phyloP scores from a whole-genome alignment of 192 early-diverging fungal genomes.

The Coemansia sp. region DNA sequence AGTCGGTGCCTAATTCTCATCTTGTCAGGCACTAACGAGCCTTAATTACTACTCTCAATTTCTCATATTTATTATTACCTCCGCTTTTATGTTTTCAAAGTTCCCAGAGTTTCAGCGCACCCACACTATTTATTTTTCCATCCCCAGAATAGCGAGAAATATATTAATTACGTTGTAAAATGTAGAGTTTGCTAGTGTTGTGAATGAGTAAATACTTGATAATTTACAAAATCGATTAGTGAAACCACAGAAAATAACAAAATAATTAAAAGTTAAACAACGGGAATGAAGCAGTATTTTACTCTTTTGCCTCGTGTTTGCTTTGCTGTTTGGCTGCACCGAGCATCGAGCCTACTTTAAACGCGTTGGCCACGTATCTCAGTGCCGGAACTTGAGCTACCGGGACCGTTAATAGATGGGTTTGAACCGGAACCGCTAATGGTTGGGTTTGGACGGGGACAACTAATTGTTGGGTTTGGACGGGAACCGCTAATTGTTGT shows the following conservation, averaged over 20 bases:
- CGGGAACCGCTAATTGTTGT: neutral
- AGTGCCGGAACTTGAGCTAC: neutral
- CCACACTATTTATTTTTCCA: neutral
- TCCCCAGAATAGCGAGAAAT: neutral
- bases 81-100: neutral
- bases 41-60: neutral
- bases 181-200: neutral
- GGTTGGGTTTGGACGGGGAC: neutral
- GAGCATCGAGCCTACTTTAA: neutral
- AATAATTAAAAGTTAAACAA: neutral
- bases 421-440: neutral
- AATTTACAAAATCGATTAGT: conserved; percentile 11
- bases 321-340: neutral
- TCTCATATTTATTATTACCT: neutral
- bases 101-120: conserved; percentile 10
- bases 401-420: neutral
- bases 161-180: neutral
- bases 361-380: neutral
- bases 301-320: neutral
- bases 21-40: neutral
- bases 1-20: neutral
- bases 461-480: neutral
- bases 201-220: neutral
- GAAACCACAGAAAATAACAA: conserved; percentile 1
- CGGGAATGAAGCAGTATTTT: neutral